Base-by-base conservation (phyloP, 2,329 filamentous ascomycete species). In the Emmonsiellopsis sp. region DNA sequence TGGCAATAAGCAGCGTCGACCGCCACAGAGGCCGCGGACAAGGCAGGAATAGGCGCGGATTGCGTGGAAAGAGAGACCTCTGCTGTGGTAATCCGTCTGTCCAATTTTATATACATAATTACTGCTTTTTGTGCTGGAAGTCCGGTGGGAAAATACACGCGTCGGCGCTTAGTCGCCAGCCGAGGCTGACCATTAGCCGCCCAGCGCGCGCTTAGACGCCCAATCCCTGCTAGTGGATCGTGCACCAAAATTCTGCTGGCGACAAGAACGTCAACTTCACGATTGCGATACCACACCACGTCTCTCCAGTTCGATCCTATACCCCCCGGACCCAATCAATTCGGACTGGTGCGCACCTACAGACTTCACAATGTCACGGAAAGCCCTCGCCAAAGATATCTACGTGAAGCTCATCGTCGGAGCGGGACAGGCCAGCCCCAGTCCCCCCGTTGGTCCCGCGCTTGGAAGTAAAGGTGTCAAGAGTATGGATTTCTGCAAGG, bases 401-500 rank as follows among this genome's bases (percentile, higher is more conserved):
- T 84, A 97, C 56, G 91, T 98, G 69, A 98, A 97, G 77, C 82
- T 98, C 71, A 95, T 98, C 61, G 93, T 98, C 57, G 93, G 92
- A 64, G 93, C 93, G 54, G 93, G 93, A 31, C 89, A 96, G 72
- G 93, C 93, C 56, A 92, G 85, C 65, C 93, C 93, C 33, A 94
- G 90, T 73, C 93, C 93, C 36, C 93, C 93, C 4, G 91, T 98
- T 65, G 93, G 93, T 77, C 93, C 93, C 55, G 93, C 93, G 52
- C 81, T 98, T 60, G 93, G 93, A 74, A 92, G 86, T 71, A 97
- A 96, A 77, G 93, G 93, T 78, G 87, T 98, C 58, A 98, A 98
- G 78, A 94, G 88, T 55, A 98, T 98, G 86, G 93, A 98, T 74
- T 98, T 97, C 71, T 97, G 93, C 83, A 97, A 97, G 81, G 92